Evolutionary conservation across 345 rosid genomes (phyloP).

Genomic region (Dipteronia sinensis): DNA sequence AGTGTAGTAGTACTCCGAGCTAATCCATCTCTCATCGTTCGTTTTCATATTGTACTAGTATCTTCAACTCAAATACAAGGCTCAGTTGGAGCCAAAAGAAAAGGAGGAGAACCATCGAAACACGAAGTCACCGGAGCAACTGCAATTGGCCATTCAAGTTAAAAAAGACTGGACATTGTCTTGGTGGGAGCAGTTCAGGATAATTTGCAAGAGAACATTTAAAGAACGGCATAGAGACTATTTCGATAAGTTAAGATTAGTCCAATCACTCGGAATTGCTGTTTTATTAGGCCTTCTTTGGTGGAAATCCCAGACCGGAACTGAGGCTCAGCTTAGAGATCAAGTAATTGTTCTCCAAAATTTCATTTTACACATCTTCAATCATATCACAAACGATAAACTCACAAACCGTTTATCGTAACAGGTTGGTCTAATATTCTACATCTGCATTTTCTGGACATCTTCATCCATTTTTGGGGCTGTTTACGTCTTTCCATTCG

Average conservation of each 20-base stretch:
- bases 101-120: constrained; percentile 67
- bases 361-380: too few relatives aligned
- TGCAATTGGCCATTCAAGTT: constrained; percentile 69
- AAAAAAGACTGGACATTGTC: constrained; percentile 90
- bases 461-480: too few relatives aligned
- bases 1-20: too few relatives aligned
- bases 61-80: constrained; percentile 70
- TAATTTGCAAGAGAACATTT: constrained; percentile 68
- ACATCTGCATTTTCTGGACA: too few relatives aligned
- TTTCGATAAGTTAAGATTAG: constrained; percentile 74
- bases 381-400: too few relatives aligned
- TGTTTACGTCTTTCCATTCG: too few relatives aligned
- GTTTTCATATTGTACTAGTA: constrained; percentile 40
- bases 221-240: constrained; percentile 73
- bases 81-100: constrained; percentile 71
- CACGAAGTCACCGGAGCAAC: constrained; percentile 53
- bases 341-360: too few relatives aligned
- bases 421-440: too few relatives aligned
- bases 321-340: too few relatives aligned
- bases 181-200: constrained; percentile 80
- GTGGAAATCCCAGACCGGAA: constrained; percentile 82
- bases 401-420: too few relatives aligned
- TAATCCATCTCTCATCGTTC: background rate
- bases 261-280: constrained; percentile 83
- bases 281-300: constrained; percentile 85